A percentile compares a stretch with the other conserved stretches of the same genome.
Conservation (phyloP, 768 basidiomycete genomes). For the Tylopilus rubrobrunneus region DNA sequence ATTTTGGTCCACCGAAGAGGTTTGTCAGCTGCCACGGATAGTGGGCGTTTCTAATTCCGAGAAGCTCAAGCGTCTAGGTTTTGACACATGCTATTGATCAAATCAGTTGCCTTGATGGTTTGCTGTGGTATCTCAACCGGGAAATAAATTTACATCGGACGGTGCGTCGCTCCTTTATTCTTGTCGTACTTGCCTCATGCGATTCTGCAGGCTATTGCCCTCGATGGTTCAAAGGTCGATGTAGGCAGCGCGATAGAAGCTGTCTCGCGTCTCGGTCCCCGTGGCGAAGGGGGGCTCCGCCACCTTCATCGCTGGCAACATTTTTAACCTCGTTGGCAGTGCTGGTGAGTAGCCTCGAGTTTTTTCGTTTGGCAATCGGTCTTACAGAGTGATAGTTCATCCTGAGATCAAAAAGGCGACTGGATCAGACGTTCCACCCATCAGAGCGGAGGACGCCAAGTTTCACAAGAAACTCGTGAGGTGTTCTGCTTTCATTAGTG, state of each 20-base stretch:
- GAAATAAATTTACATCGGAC: slow-evolving; percentile 68
- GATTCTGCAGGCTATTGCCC: slow-evolving; percentile 54
- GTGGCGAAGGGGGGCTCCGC: slow-evolving; percentile 45
- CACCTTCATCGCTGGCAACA: slow-evolving; percentile 57
- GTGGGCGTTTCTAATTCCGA: slow-evolving; percentile 3
- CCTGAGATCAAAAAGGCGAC: slow-evolving; percentile 46
- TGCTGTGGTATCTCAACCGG: slow-evolving; percentile 66
- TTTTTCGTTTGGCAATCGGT: background rate
- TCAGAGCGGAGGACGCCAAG: slow-evolving; percentile 29
- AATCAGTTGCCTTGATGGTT: slow-evolving; percentile 69
- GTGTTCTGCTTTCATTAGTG: background rate
- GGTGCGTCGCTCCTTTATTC: slow-evolving; percentile 39
- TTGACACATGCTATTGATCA: slow-evolving; percentile 81
- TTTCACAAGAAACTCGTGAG: slow-evolving; percentile 34
- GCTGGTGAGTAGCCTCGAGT: slow-evolving; percentile 40
- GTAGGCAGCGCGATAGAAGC: slow-evolving; percentile 55
- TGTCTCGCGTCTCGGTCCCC: slow-evolving; percentile 43
- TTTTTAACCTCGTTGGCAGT: slow-evolving; percentile 51
- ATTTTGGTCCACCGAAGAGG: slow-evolving; percentile 60
- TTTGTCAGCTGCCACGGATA: slow-evolving; percentile 22
- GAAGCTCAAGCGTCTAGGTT: slow-evolving; percentile 59
- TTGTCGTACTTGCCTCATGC: background rate
- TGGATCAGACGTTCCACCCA: slow-evolving; percentile 44
- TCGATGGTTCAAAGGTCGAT: slow-evolving; percentile 48
- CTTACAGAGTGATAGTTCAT: slow-evolving; percentile 50